phyloP scores from a whole-genome alignment of 345 rosid genomes.

The Salix caprea region DNA sequence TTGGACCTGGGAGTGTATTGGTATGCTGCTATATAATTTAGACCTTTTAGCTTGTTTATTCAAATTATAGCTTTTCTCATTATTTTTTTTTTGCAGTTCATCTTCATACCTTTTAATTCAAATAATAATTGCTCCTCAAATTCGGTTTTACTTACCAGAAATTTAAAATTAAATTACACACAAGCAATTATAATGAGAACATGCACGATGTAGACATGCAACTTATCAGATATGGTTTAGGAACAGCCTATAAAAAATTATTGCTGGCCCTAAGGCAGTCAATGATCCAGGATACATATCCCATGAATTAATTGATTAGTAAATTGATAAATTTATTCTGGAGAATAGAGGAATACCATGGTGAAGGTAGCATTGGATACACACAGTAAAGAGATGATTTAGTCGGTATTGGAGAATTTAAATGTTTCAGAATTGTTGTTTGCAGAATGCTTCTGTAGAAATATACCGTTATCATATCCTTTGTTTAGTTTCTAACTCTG shows the following conservation, averaged over 20 bases:
- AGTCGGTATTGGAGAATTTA: too few relatives aligned
- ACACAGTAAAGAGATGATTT: too few relatives aligned
- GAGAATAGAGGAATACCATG: background rate
- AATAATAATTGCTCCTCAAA: background rate
- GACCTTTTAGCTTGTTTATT: background rate
- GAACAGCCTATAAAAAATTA: background rate
- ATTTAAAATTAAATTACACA: background rate
- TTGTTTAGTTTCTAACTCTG: too few relatives aligned
- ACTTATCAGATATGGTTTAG: background rate
- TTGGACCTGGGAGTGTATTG: conserved; percentile 90
- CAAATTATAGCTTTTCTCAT: background rate
- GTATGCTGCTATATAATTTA: conserved; percentile 35
- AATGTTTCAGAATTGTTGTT: too few relatives aligned
- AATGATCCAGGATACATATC: background rate
- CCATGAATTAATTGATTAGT: background rate
- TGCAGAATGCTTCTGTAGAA: too few relatives aligned
- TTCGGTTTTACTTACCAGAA: background rate
- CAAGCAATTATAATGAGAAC: background rate
- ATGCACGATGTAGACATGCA: background rate
- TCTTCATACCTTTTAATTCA: background rate
- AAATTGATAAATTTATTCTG: background rate
- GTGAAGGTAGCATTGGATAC: too few relatives aligned
- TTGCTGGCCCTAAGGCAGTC: background rate
- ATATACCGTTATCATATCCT: too few relatives aligned
- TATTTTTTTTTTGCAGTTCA: background rate